A percentile compares a stretch with the other conserved stretches of the same genome.
These are phyloP conservation scores for Sugiyamaella novakii DNA, from an alignment of 1,139 yeast species.

Conservation along the genomic window DNA sequence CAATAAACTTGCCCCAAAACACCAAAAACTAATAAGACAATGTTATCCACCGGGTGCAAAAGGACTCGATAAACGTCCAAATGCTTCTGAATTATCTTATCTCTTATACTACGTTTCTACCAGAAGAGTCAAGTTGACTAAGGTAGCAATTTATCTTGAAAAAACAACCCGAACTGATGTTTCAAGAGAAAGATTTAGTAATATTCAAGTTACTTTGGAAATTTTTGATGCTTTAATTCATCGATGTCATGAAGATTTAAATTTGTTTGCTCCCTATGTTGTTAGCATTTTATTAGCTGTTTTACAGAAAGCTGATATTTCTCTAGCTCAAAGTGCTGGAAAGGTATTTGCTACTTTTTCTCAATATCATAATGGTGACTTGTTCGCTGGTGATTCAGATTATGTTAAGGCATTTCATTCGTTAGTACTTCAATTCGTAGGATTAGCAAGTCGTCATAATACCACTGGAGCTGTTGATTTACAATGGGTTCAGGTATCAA, in stretches of 20 bases:
- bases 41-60: constrained; percentile 88
- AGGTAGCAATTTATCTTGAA: constrained; percentile 72
- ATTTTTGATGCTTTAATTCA: constrained; percentile 69
- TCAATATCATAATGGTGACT: constrained; percentile 61
- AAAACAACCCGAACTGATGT: constrained; percentile 67
- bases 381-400: constrained; percentile 70
- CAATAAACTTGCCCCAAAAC: constrained; percentile 57
- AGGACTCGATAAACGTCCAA: constrained; percentile 82
- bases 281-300: constrained; percentile 47
- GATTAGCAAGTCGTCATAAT: constrained; percentile 23
- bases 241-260: constrained; percentile 79
- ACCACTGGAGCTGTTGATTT: constrained; percentile 43
- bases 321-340: constrained; percentile 54
- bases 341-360: constrained; percentile 60
- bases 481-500: constrained; percentile 55
- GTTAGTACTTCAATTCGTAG: constrained; percentile 40
- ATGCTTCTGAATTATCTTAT: constrained; percentile 86
- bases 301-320: constrained; percentile 53
- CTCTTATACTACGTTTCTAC: constrained; percentile 90
- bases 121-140: constrained; percentile 81
- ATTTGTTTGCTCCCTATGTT: constrained; percentile 66
- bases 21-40: constrained; percentile 83
- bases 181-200: constrained; percentile 66
- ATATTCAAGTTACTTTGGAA: constrained; percentile 76
- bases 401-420: constrained; percentile 56